Evolutionary conservation across 108 stramenopile species (phyloP).

Genomic region (Aureococcus anophagefferens): DNA sequence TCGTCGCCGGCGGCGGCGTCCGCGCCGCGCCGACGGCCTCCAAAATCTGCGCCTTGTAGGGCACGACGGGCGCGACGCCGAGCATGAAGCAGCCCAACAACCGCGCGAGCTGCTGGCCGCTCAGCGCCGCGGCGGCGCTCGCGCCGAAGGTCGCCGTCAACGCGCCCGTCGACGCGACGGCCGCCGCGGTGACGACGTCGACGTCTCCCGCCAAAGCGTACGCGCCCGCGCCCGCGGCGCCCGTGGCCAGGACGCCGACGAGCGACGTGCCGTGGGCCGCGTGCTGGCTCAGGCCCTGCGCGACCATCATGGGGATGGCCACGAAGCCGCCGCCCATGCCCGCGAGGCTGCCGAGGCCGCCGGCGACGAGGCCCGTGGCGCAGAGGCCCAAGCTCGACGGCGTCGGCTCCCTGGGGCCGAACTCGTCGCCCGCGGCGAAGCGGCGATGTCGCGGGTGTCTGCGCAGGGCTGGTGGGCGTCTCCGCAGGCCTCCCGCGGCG

Average conservation of each 20-base stretch:
- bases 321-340: slow-evolving; percentile 89
- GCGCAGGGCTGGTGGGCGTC: too few relatives aligned
- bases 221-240: slow-evolving; percentile 64
- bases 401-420: too few relatives aligned
- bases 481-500: too few relatives aligned
- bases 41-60: slow-evolving; percentile 50
- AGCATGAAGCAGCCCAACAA: slow-evolving; percentile 75
- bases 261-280: slow-evolving; percentile 79
- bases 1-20: slow-evolving; percentile 5
- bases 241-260: slow-evolving; percentile 76
- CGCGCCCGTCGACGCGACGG: slow-evolving; percentile 63
- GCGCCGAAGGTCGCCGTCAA: slow-evolving; percentile 65
- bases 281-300: slow-evolving; percentile 67
- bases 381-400: slow-evolving; percentile 31
- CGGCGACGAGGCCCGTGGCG: slow-evolving; percentile 62
- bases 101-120: slow-evolving; percentile 38
- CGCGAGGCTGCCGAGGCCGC: slow-evolving; percentile 62
- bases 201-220: slow-evolving; percentile 51
- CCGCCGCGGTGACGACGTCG: slow-evolving; percentile 56
- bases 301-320: slow-evolving; percentile 61
- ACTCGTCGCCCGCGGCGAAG: too few relatives aligned
- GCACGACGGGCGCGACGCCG: slow-evolving; percentile 66
- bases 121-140: slow-evolving; percentile 36
- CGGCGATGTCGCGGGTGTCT: too few relatives aligned
- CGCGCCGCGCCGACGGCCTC: slow-evolving; percentile 7